Conservation (phyloP, 257 asterid genomes). For the Plantago major region DNA sequence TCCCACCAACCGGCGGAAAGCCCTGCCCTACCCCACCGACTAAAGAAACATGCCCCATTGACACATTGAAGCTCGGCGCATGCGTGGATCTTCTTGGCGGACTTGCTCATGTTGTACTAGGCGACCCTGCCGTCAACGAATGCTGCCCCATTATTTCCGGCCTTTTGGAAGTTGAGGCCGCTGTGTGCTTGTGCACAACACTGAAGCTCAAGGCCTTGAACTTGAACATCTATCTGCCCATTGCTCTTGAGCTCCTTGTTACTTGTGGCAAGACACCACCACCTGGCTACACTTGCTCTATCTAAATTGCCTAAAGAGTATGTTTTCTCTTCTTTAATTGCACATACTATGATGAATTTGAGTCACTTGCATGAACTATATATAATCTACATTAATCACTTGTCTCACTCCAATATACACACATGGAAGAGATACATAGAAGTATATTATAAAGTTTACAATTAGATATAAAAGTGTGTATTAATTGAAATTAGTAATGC, state of each 20-base stretch:
- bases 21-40: conserved; percentile 29
- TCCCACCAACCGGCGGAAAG: conserved; percentile 18
- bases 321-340: background rate
- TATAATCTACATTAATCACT: too few relatives aligned
- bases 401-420: too few relatives aligned
- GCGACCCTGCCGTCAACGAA: conserved; percentile 62
- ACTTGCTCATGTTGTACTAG: conserved; percentile 55
- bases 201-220: conserved; percentile 60
- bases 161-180: conserved; percentile 64
- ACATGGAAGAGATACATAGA: too few relatives aligned
- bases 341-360: background rate
- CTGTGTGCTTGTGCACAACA: conserved; percentile 75
- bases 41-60: conserved; percentile 51
- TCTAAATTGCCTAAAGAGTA: conserved; percentile 27
- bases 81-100: conserved; percentile 92
- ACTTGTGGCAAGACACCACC: conserved; percentile 85
- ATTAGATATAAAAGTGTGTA: too few relatives aligned
- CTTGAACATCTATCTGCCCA: conserved; percentile 50
- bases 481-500: too few relatives aligned
- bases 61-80: conserved; percentile 68
- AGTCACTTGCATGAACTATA: too few relatives aligned
- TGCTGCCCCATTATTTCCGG: conserved; percentile 78
- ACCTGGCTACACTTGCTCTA: conserved; percentile 81
- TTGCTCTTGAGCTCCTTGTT: conserved; percentile 68
- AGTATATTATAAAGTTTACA: too few relatives aligned